Evolutionary conservation across 768 basidiomycete species (phyloP).

Genomic region (Terana coerulea): DNA sequence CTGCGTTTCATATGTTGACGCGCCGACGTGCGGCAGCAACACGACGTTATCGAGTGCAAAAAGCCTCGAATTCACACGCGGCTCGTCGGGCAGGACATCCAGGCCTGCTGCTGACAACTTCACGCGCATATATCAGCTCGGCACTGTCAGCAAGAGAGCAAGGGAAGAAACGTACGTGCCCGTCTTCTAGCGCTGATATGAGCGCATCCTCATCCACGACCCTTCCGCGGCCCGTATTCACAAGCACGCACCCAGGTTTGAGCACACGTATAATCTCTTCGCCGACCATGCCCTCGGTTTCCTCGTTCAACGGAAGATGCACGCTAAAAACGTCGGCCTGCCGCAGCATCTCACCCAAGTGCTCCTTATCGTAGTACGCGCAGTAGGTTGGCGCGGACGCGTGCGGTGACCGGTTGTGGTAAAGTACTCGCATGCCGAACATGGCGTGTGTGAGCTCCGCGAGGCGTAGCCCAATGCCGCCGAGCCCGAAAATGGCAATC

Average conservation of each 20-base stretch:
- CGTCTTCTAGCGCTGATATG: slow-evolving; percentile 79
- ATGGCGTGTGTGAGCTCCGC: slow-evolving; percentile 67
- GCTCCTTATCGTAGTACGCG: slow-evolving; percentile 65
- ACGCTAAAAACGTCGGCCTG: slow-evolving; percentile 82
- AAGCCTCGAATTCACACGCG: slow-evolving; percentile 71
- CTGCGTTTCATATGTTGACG: too few species aligned
- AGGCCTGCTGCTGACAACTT: slow-evolving; percentile 79
- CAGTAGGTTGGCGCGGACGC: slow-evolving; percentile 65
- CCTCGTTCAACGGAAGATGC: slow-evolving; percentile 73
- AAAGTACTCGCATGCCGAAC: slow-evolving; percentile 91
- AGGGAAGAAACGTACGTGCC: slow-evolving; percentile 61
- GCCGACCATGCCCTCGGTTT: slow-evolving; percentile 72
- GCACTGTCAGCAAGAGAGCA: slow-evolving; percentile 2
- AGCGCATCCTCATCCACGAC: slow-evolving; percentile 86
- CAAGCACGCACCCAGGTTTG: slow-evolving; percentile 73
- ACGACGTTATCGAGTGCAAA: slow-evolving; percentile 81
- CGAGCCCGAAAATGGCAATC: slow-evolving; percentile 70
- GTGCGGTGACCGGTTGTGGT: slow-evolving; percentile 62
- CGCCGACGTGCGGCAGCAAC: slow-evolving; percentile 91
- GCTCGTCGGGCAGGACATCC: slow-evolving; percentile 86
- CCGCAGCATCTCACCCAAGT: slow-evolving; percentile 56
- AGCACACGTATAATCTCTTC: slow-evolving; percentile 73
- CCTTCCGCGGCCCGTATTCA: slow-evolving; percentile 91
- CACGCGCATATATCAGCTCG: neutral
- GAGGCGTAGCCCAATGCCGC: slow-evolving; percentile 71